These are phyloP conservation scores for Rhamnella rubrinervis DNA, from an alignment of 331 rosid species.

Conservation along the genomic window DNA sequence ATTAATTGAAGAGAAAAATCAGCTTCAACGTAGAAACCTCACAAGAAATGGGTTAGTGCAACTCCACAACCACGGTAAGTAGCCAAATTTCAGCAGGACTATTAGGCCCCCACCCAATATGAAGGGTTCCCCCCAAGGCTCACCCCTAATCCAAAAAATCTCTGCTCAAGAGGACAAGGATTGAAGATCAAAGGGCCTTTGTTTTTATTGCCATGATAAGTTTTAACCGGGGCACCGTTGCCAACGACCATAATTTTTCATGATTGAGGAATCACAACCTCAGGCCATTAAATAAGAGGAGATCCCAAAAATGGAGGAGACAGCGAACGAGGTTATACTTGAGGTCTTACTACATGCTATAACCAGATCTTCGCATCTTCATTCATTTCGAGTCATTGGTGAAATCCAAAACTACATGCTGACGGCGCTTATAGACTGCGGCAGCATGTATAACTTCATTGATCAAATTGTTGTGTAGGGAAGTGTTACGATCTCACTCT, in stretches of 20 bases:
- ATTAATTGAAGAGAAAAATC: background rate
- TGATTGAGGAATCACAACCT: background rate
- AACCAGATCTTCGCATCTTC: background rate
- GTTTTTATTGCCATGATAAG: slow-evolving; percentile 2
- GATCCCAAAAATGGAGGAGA: background rate
- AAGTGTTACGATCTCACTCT: background rate
- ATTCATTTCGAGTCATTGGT: background rate
- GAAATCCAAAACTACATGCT: background rate
- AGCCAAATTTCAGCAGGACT: background rate
- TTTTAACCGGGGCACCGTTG: background rate
- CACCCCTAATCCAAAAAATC: background rate
- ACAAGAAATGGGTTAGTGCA: no score
- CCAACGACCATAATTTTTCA: slow-evolving; percentile 2
- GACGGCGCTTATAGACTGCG: background rate
- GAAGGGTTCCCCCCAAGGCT: background rate
- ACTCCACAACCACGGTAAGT: background rate
- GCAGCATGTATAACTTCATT: background rate
- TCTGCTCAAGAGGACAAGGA: background rate
- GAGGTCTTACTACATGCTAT: slow-evolving; percentile 2
- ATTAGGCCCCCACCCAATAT: background rate
- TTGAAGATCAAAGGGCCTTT: background rate
- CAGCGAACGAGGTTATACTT: background rate
- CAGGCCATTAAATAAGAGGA: background rate
- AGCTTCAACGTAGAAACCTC: background rate
- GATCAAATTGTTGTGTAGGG: background rate